These are phyloP conservation scores for Lentinula novae-zelandiae DNA, from an alignment of 1,284 basidiomycete species.

Conservation along the genomic window DNA sequence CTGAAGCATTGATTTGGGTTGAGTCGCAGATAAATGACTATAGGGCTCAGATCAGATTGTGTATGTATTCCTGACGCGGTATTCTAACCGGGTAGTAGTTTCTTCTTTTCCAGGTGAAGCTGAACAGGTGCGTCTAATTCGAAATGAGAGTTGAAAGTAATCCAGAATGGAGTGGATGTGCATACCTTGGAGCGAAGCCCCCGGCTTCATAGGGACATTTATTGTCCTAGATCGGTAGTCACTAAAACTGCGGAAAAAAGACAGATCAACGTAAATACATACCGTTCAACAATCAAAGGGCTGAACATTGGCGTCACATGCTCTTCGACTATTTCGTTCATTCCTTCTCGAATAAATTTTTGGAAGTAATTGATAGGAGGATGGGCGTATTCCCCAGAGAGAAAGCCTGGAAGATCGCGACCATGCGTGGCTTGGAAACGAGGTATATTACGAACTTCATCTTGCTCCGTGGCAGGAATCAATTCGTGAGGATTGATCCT, in stretches of 20 bases:
- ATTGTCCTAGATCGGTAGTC: slow-evolving; percentile 34
- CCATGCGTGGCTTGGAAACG: neutral
- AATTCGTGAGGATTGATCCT: slow-evolving; percentile 51
- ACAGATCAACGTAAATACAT: slow-evolving; percentile 15
- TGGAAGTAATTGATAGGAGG: slow-evolving; percentile 57
- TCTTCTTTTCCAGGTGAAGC: neutral
- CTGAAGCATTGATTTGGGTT: slow-evolving; percentile 47
- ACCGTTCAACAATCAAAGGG: slow-evolving; percentile 49
- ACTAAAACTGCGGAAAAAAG: neutral
- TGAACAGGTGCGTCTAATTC: neutral
- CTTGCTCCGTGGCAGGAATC: slow-evolving; percentile 26
- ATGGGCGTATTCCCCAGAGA: slow-evolving; percentile 38
- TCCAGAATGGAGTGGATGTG: slow-evolving; percentile 2
- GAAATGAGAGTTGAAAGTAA: neutral
- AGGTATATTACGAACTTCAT: slow-evolving; percentile 28
- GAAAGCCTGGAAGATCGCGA: slow-evolving; percentile 40
- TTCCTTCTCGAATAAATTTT: slow-evolving; percentile 40
- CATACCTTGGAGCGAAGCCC: slow-evolving; percentile 44
- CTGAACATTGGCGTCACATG: slow-evolving; percentile 50
- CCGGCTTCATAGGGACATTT: slow-evolving; percentile 43
- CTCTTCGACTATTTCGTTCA: slow-evolving; percentile 29
- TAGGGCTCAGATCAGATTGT: slow-evolving; percentile 26
- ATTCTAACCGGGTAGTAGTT: too few species aligned
- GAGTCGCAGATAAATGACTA: slow-evolving; percentile 54
- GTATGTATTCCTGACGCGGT: neutral